Conservation (phyloP, 371 early-diverging fungal genomes). For the Encephalitozoon cuniculi region DNA sequence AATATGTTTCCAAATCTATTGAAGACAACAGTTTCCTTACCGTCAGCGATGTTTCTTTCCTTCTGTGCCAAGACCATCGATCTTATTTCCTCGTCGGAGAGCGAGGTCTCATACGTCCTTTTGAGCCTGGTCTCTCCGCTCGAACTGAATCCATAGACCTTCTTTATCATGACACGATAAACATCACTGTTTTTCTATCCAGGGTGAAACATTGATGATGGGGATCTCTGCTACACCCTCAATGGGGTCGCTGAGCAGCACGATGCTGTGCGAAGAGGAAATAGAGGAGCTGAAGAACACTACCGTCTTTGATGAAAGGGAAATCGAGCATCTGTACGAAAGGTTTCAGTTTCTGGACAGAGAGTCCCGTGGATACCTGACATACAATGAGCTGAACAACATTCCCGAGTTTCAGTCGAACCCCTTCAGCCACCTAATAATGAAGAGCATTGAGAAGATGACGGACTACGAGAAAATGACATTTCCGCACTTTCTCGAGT, state of each 20-base stretch:
- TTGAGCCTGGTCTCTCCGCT: not conserved
- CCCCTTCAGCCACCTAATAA: constrained; percentile 49
- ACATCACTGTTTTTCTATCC: not conserved
- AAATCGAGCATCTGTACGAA: constrained; percentile 51
- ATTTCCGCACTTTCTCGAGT: constrained; percentile 51
- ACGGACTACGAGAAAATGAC: constrained; percentile 49
- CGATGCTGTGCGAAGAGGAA: constrained; percentile 50
- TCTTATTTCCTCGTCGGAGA: constrained; percentile 15
- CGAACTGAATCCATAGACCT: constrained; percentile 14
- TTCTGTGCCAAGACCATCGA: not conserved
- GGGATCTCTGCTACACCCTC: not conserved
- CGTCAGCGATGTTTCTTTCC: constrained; percentile 6
- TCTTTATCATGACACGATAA: constrained; percentile 17
- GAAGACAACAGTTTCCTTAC: constrained; percentile 10
- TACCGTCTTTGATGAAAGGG: constrained; percentile 38
- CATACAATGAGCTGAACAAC: constrained; percentile 49
- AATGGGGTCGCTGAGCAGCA: constrained; percentile 39
- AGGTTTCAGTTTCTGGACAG: constrained; percentile 51
- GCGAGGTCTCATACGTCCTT: not conserved
- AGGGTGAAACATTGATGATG: not conserved
- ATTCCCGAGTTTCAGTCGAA: constrained; percentile 56
- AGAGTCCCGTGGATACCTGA: constrained; percentile 33
- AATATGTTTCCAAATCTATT: constrained; percentile 5
- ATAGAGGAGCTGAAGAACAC: constrained; percentile 40
- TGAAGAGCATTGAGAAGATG: constrained; percentile 43